Evolutionary conservation across 1,284 basidiomycete genomes (phyloP).

Genomic region (Calocybe gambosa): DNA sequence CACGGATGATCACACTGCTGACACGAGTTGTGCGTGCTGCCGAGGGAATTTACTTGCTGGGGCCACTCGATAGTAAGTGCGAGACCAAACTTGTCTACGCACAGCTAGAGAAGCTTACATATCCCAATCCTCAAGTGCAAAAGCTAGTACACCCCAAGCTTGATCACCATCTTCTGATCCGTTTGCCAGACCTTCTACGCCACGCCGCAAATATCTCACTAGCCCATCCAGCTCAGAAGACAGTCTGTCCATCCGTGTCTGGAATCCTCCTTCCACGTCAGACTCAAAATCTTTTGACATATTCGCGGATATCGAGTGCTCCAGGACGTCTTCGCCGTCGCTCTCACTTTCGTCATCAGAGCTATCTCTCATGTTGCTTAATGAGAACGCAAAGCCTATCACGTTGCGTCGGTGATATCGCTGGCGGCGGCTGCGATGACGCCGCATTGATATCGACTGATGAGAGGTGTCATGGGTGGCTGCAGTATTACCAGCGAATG

Average conservation of each 20-base stretch:
- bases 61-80: not conserved
- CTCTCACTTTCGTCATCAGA: slow-evolving; percentile 39
- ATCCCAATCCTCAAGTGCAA: slow-evolving; percentile 80
- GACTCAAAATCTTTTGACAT: slow-evolving; percentile 28
- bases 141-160: slow-evolving; percentile 68
- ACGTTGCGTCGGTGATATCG: slow-evolving; percentile 47
- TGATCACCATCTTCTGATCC: slow-evolving; percentile 48
- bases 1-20: no score
- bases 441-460: slow-evolving; percentile 44
- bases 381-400: slow-evolving; percentile 51
- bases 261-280: slow-evolving; percentile 37
- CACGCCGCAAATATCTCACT: slow-evolving; percentile 61
- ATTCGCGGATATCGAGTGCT: slow-evolving; percentile 41
- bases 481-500: slow-evolving; percentile 53
- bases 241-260: slow-evolving; percentile 52
- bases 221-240: slow-evolving; percentile 62
- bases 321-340: slow-evolving; percentile 24
- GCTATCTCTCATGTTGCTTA: slow-evolving; percentile 35
- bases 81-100: slow-evolving; percentile 15
- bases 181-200: slow-evolving; percentile 57
- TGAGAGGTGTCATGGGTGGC: slow-evolving; percentile 55
- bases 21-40: no score
- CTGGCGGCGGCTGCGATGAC: slow-evolving; percentile 56
- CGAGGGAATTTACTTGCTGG: no score
- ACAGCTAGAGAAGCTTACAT: not conserved